Conservation (phyloP, 75 land plant species). For the Pinus tabuliformis region DNA sequence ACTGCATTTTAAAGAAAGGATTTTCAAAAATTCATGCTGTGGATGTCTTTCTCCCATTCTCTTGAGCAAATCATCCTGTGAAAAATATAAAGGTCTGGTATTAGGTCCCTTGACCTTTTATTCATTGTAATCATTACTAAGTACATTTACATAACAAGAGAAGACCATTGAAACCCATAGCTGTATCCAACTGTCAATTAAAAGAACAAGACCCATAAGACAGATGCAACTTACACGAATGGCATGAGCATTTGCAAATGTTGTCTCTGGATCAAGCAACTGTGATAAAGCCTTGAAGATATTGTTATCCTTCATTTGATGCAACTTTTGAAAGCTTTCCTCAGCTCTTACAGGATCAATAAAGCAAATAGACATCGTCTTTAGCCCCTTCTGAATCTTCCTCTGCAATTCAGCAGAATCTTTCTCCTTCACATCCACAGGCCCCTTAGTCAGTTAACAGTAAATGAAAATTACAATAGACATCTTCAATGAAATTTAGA, state of each 20-base stretch:
- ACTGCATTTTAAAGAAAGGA: constrained; percentile 62
- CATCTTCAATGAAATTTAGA: not conserved
- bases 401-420: constrained; percentile 37
- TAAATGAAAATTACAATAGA: not conserved
- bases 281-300: constrained; percentile 47
- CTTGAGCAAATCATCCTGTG: constrained; percentile 67
- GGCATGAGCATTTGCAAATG: constrained; percentile 22
- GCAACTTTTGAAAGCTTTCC: constrained; percentile 70
- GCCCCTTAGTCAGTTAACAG: not conserved
- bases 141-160: constrained; percentile 4
- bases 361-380: constrained; percentile 64
- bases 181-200: not conserved
- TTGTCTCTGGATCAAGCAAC: constrained; percentile 49
- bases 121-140: no score
- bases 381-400: constrained; percentile 36
- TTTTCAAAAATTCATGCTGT: constrained; percentile 57
- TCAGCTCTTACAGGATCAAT: constrained; percentile 69
- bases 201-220: not conserved
- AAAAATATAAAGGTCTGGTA: not conserved
- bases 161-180: not conserved
- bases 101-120: not conserved
- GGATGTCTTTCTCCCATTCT: constrained; percentile 70
- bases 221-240: constrained; percentile 33
- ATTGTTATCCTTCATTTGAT: constrained; percentile 75
- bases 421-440: constrained; percentile 45